Evolutionary conservation across 495 filamentous ascomycete genomes (phyloP).

Genomic region (Penicillium taxi): DNA sequence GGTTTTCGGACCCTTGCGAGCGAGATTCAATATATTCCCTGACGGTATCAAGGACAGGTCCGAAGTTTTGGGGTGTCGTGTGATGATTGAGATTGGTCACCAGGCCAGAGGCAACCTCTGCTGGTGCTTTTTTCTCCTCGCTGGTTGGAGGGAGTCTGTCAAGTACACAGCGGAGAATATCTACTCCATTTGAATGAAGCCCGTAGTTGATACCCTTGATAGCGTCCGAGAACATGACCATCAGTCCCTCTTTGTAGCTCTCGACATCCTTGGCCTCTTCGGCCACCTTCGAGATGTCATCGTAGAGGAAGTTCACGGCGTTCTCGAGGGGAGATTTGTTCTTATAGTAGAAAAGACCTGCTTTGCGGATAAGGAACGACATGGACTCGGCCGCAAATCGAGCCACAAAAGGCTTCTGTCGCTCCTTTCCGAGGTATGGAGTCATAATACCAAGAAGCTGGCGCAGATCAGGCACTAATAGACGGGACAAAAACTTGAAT

Average conservation of each 20-base stretch:
- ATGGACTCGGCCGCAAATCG: conserved; percentile 91
- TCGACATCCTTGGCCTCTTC: conserved; percentile 42
- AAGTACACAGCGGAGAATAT: conserved; percentile 60
- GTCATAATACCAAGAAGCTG: conserved; percentile 76
- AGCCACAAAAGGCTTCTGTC: conserved; percentile 73
- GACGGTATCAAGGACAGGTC: conserved; percentile 52
- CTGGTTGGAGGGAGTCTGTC: conserved; percentile 40
- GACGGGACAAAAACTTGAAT: conserved; percentile 88
- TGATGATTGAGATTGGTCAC: conserved; percentile 76
- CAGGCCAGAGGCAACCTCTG: conserved; percentile 63
- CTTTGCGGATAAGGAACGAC: conserved; percentile 87
- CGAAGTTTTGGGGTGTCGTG: conserved; percentile 56
- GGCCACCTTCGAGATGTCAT: conserved; percentile 52
- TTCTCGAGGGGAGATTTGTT: conserved; percentile 57
- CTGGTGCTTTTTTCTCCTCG: conserved; percentile 36
- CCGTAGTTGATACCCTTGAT: conserved; percentile 73
- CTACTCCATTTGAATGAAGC: conserved; percentile 69
- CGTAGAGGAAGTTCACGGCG: conserved; percentile 59
- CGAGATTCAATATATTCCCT: conserved; percentile 40
- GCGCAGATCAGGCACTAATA: conserved; percentile 76
- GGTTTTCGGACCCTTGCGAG: conserved; percentile 23
- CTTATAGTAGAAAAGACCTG: conserved; percentile 63
- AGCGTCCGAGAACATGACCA: conserved; percentile 82
- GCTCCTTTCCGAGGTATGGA: conserved; percentile 74
- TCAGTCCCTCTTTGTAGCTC: conserved; percentile 72